phyloP scores from a whole-genome alignment of 1,284 basidiomycete genomes.

The Marasmius sp. region DNA sequence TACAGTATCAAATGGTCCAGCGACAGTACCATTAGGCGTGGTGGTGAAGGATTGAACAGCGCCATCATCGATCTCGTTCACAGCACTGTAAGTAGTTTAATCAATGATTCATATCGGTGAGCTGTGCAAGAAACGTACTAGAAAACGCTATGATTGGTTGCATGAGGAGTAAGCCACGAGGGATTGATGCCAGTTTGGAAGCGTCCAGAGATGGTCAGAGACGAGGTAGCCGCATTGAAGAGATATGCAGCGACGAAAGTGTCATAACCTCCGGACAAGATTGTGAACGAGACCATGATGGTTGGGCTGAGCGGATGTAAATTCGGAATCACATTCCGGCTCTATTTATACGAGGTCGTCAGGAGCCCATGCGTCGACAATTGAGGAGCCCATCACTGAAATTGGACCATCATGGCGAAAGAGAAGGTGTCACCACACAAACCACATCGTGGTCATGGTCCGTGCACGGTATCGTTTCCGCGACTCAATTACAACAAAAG shows the following conservation, averaged over 20 bases:
- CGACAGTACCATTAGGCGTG: slow-evolving; percentile 42
- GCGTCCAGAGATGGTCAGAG: slow-evolving; percentile 1
- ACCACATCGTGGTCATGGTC: no score
- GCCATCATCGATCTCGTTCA: slow-evolving; percentile 48
- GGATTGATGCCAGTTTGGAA: slow-evolving; percentile 35
- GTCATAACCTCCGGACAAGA: slow-evolving; percentile 14
- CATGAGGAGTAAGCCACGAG: slow-evolving; percentile 67
- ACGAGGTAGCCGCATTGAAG: slow-evolving; percentile 9
- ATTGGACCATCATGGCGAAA: no score
- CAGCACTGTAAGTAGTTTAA: slow-evolving; percentile 39
- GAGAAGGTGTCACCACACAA: no score
- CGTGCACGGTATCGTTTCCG: no score
- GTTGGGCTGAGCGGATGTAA: neutral
- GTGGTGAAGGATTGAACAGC: slow-evolving; percentile 60
- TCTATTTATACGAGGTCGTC: neutral
- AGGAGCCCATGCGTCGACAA: no score
- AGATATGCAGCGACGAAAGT: slow-evolving; percentile 11
- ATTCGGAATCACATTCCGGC: neutral
- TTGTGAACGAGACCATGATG: slow-evolving; percentile 14
- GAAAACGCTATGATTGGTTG: slow-evolving; percentile 37
- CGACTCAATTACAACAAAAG: no score
- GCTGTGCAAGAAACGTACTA: slow-evolving; percentile 1
- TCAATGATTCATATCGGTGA: slow-evolving; percentile 11
- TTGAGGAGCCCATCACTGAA: no score
- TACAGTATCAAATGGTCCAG: slow-evolving; percentile 44